Conservation (phyloP, 2,329 filamentous ascomycete genomes). For the Scortechinia acanthostroma region DNA sequence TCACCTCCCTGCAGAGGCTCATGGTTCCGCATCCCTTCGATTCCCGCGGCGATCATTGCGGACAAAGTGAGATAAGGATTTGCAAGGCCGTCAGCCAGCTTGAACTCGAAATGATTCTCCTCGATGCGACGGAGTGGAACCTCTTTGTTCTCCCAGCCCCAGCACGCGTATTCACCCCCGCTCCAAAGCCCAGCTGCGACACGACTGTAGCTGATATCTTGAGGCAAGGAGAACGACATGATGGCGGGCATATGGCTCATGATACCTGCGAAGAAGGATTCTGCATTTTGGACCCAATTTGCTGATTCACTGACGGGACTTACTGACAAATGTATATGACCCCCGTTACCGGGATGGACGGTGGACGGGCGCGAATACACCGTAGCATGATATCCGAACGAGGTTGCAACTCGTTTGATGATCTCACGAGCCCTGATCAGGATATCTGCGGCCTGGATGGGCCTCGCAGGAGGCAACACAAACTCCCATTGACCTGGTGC, state of each 20-base stretch:
- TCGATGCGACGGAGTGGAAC: neutral
- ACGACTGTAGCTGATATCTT: neutral
- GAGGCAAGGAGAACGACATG: neutral
- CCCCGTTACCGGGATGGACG: neutral
- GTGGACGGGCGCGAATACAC: neutral
- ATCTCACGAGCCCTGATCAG: neutral
- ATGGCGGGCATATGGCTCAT: neutral
- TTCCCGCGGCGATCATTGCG: neutral
- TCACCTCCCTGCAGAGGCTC: neutral
- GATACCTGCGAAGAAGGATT: neutral
- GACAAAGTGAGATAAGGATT: neutral
- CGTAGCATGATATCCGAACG: neutral
- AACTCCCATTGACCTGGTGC: neutral
- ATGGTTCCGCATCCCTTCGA: neutral
- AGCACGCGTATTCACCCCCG: neutral
- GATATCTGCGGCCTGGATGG: neutral
- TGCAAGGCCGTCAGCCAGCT: neutral
- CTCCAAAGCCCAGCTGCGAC: neutral
- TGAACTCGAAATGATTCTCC: conserved; percentile 1
- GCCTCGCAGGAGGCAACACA: neutral
- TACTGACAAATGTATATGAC: neutral
- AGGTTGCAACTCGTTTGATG: neutral
- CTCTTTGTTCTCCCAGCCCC: neutral
- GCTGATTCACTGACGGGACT: neutral
- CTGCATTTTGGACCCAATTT: neutral